These are phyloP conservation scores for Cercophora samala DNA, from an alignment of 495 filamentous ascomycete genomes.

Conservation along the genomic window DNA sequence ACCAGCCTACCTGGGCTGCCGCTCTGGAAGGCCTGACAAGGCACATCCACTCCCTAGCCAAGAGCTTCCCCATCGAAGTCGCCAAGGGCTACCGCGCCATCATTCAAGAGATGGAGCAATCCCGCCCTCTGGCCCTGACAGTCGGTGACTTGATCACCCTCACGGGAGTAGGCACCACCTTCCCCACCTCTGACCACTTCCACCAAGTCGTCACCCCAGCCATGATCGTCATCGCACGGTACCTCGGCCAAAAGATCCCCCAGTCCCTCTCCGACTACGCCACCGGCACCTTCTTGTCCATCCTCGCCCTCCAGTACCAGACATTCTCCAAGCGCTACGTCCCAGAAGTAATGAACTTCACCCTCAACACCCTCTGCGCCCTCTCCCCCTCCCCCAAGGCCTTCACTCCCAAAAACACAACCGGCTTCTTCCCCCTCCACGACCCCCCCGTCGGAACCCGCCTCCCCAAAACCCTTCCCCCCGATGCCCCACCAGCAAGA, in stretches of 20 bases:
- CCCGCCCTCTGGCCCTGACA: slow-evolving; percentile 57
- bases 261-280: slow-evolving; percentile 60
- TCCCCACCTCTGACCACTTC: slow-evolving; percentile 94
- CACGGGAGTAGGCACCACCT: slow-evolving; percentile 77
- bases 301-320: slow-evolving; percentile 77
- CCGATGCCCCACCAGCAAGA: slow-evolving; percentile 26
- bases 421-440: slow-evolving; percentile 62
- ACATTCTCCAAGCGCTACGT: slow-evolving; percentile 75
- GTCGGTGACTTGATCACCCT: slow-evolving; percentile 77
- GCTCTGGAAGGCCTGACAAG: slow-evolving; percentile 42
- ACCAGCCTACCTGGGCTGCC: slow-evolving; percentile 37
- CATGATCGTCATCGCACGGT: slow-evolving; percentile 73
- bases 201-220: slow-evolving; percentile 90
- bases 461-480: slow-evolving; percentile 27
- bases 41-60: slow-evolving; percentile 64
- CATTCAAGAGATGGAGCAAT: slow-evolving; percentile 60
- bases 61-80: slow-evolving; percentile 73
- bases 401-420: slow-evolving; percentile 38
- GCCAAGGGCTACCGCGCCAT: slow-evolving; percentile 70
- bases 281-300: slow-evolving; percentile 73
- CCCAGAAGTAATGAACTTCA: slow-evolving; percentile 82
- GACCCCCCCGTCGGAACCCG: slow-evolving; percentile 54
- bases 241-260: slow-evolving; percentile 73
- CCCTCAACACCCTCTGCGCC: slow-evolving; percentile 68
- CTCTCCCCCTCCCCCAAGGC: slow-evolving; percentile 49